Base-by-base conservation (phyloP, 169 alveolate species). In the Plasmodium sp. region DNA sequence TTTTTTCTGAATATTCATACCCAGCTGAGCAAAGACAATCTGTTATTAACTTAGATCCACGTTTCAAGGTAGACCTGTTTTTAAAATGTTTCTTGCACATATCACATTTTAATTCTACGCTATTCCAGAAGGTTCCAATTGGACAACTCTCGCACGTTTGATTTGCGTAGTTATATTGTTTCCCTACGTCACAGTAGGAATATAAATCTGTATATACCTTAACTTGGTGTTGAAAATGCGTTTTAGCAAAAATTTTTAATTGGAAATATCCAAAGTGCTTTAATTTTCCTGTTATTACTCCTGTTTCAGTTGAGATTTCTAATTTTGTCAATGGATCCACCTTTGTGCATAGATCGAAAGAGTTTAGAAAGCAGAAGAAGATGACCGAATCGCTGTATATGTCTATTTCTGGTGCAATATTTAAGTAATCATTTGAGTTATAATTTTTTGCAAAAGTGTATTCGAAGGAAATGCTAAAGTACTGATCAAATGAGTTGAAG, bases 1-100 rank as follows among this genome's bases (percentile, higher is more conserved):
- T 27, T 18, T 84, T 92, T 73, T 90, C 95, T 16, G 92, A 36
- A 73, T 74, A 83, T 84, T 80, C 96, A 77, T 84, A 83, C 18
- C 97, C 97, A 62, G 97, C 84, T 36, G 94, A 56, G 51, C 97
- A 96, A 45, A 93, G 39, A 36, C 97, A 96, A 36, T 94, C 96
- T 2, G 84, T 58, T 67, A 83, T 48, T 74, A 95, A 83, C 14
- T 39, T 77, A 2, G 96, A 56, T 12, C 97, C 97, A 18, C n/a
- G 92, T 36, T 75, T 79, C 27, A 67, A 14, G 56, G 97, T 96
- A 51, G 96, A 84, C 5, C 96, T 96, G 83, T 94, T 84, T 84
- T 85, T 71, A 14, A 84, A 67, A 41, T 62, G 58, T 43, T 82
- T 84, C n/a, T 77, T 72, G 81, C 97, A 96, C 12, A 77, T 91